A percentile compares a stretch with the other conserved stretches of the same genome.
Evolutionary conservation across 345 rosid genomes (phyloP).

Genomic region (Arabidopsis arenosa): DNA sequence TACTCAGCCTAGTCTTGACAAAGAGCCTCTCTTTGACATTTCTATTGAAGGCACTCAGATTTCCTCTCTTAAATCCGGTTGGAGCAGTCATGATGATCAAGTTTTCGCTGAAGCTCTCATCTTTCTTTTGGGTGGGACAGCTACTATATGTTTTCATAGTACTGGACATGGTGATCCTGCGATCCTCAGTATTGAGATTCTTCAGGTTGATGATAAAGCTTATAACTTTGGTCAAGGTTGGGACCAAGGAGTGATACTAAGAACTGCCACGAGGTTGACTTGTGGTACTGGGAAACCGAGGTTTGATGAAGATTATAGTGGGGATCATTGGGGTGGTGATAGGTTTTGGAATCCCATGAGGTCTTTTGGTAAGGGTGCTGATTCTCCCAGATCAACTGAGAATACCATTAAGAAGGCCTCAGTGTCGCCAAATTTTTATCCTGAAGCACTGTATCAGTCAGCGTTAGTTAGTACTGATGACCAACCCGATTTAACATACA

Average conservation of each 20-base stretch:
- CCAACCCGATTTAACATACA: conserved; percentile 70
- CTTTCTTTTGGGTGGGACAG: conserved; percentile 69
- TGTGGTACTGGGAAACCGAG: conserved; percentile 73
- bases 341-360: conserved; percentile 79
- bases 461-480: conserved; percentile 72
- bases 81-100: conserved; percentile 83
- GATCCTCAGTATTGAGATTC: conserved; percentile 80
- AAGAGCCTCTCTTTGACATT: conserved; percentile 87
- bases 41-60: conserved; percentile 90
- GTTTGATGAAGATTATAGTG: conserved; percentile 80
- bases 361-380: conserved; percentile 67
- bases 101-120: conserved; percentile 78
- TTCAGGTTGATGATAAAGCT: conserved; percentile 80
- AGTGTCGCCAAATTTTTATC: conserved; percentile 81
- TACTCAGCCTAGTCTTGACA: conserved; percentile 52
- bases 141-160: conserved; percentile 88
- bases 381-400: conserved; percentile 67
- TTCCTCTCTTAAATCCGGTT: conserved; percentile 80
- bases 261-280: conserved; percentile 77
- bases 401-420: conserved; percentile 67
- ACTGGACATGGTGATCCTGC: conserved; percentile 99
- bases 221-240: conserved; percentile 65
- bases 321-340: conserved; percentile 97
- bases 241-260: conserved; percentile 66
- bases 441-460: conserved; percentile 82